Evolutionary conservation across 768 basidiomycete species (phyloP), one percentile per base, ranked within the genome.

Genomic region (Naganishia antarctica): DNA sequence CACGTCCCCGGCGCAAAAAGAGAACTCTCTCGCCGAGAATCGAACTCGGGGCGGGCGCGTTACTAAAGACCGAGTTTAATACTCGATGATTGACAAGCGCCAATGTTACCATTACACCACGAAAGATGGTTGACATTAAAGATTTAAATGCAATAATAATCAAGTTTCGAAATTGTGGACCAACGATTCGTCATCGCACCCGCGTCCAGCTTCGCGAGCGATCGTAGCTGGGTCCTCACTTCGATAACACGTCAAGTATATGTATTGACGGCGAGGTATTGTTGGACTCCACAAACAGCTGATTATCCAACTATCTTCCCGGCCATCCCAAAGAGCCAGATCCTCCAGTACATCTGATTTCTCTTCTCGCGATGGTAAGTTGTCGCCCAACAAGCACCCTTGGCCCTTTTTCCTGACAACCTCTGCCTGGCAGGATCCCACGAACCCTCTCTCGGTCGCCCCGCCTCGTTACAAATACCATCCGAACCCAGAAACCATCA

Each of bases 51-150:
- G 49, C 49, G 26, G 49, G 29, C 29, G 49, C 49, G 49, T 16
- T 3, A 8, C 16, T 16, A 40, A 8, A 25, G 6, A 12, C 8
- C 45, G 45, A 46, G 45, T 46, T 46, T n/a, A 23, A 21, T 11
- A 46, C 45, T 46, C 45, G 47, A 28, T 25, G 11, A 11, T n/a
- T 50, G 51, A 53, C 32, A 53, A 53, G 51, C 51, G 29, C 29
- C 51, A 32, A 53, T 53, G 51, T 53, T 53, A 53, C 51, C 51
- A 53, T 53, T 53, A 53, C 51, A 53, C 51, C 51, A 53, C 32
- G 51, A 53, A 53, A 53, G 51, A 53, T 37, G 11, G 15, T 37
- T 15, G 7, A 37, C 15, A 37, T 37, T 37, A 23, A 25, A 50
- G 13, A 50, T 31, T 16, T 50, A 25, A 12, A 28, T 25, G 25